phyloP scores from a whole-genome alignment of 2,329 filamentous ascomycete genomes.

The Rhynchosporium agropyri region DNA sequence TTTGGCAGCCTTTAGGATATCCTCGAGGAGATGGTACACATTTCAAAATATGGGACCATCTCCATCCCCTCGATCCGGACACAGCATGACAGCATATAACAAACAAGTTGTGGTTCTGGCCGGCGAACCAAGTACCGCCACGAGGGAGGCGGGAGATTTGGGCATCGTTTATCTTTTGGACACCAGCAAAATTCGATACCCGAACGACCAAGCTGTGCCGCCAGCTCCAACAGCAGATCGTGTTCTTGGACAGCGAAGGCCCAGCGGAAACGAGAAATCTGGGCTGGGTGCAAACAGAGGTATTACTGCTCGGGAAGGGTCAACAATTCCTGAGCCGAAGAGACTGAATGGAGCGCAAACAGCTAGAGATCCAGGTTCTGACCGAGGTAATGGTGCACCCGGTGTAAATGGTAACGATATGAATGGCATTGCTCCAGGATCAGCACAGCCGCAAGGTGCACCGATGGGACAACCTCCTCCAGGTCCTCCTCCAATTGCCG shows the following conservation, averaged over 20 bases:
- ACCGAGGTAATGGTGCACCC: conserved; percentile 40
- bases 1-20: conserved; percentile 81
- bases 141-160: conserved; percentile 79
- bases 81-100: conserved; percentile 95
- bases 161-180: conserved; percentile 90
- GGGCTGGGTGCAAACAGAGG: conserved; percentile 36
- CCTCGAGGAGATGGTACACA: conserved; percentile 93
- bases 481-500: conserved; percentile 41
- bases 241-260: conserved; percentile 42
- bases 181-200: conserved; percentile 95
- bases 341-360: conserved; percentile 47
- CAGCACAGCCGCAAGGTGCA: conserved; percentile 39
- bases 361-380: conserved; percentile 45
- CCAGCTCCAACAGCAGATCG: conserved; percentile 46
- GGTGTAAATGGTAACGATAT: conserved; percentile 45
- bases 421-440: conserved; percentile 40
- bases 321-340: conserved; percentile 48
- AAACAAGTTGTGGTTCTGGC: conserved; percentile 92
- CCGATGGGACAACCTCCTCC: conserved; percentile 42
- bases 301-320: conserved; percentile 38
- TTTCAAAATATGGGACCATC: conserved; percentile 99
- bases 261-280: conserved; percentile 49
- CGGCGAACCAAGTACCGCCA: conserved; percentile 89
- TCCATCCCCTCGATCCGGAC: conserved; percentile 88
- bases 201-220: conserved; percentile 64